A percentile compares a stretch with the other conserved stretches of the same genome.
These are phyloP conservation scores for Naumovozyma dairenensis DNA, from an alignment of 805 yeast genomes.

Conservation along the genomic window DNA sequence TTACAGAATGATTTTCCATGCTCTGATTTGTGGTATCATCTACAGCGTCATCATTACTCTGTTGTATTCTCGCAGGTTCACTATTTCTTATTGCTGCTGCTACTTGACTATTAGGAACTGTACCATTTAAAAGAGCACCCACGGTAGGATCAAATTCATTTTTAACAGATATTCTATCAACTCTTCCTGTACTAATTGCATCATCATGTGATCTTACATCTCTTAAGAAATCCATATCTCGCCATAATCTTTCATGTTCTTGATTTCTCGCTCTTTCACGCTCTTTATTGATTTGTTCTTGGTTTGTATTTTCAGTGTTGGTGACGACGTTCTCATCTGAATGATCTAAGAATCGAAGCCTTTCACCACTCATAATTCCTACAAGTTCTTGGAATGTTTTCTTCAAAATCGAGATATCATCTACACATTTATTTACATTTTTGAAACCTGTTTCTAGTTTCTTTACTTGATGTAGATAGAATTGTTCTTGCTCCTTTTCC, in stretches of 20 bases:
- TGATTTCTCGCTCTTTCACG: conserved; percentile 7
- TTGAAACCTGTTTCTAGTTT: conserved; percentile 14
- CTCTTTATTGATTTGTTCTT: too few relatives aligned
- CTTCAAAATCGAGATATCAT: conserved; percentile 15
- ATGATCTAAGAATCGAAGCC: conserved; percentile 17
- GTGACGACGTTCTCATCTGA: conserved; percentile 16
- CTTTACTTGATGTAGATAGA: conserved; percentile 10
- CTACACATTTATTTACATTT: conserved; percentile 10
- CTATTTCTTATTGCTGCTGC: too few relatives aligned
- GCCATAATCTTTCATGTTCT: neutral
- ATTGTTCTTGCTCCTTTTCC: conserved; percentile 20
- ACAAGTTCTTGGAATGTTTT: conserved; percentile 21
- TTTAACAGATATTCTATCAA: neutral
- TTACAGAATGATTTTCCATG: too few relatives aligned
- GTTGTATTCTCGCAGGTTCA: too few relatives aligned
- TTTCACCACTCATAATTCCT: conserved; percentile 21
- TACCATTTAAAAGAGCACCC: too few relatives aligned
- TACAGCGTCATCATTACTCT: too few relatives aligned
- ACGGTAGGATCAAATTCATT: too few relatives aligned
- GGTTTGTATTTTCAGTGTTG: too few relatives aligned
- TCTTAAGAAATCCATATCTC: neutral
- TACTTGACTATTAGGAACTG: too few relatives aligned
- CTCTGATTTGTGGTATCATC: too few relatives aligned
- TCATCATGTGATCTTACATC: neutral
- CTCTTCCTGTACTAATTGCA: neutral